phyloP scores from a whole-genome alignment of 2,329 filamentous ascomycete genomes.

The Colletotrichum coccodes region DNA sequence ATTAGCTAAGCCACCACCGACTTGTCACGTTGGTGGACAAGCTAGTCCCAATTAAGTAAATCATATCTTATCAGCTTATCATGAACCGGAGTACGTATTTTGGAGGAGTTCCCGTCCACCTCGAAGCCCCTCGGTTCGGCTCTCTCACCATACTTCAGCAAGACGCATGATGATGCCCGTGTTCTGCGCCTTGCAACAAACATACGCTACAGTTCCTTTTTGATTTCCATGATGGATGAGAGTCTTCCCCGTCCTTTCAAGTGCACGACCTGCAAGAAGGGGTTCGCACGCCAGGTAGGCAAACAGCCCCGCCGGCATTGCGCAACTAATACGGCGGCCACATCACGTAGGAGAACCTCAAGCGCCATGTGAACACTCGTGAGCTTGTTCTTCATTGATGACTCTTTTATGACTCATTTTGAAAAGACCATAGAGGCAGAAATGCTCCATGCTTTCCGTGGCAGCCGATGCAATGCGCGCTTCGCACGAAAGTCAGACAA shows the following conservation, averaged over 20 bases:
- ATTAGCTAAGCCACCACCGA: constrained; percentile 5
- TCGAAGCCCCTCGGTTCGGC: not conserved
- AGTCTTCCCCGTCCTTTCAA: constrained; percentile 20
- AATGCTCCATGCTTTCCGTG: constrained; percentile 17
- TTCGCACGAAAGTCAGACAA: constrained; percentile 8
- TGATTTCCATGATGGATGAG: not conserved
- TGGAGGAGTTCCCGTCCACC: not conserved
- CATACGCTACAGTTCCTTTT: not conserved
- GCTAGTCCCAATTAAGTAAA: not conserved
- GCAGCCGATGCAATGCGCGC: constrained; percentile 3
- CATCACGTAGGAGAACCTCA: constrained; percentile 18
- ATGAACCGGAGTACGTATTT: not conserved
- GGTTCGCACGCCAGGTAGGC: constrained; percentile 19
- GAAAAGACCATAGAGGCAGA: constrained; percentile 11
- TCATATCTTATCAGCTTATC: constrained; percentile 3
- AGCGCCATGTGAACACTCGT: constrained; percentile 26
- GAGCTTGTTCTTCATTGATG: not conserved
- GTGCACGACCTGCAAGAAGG: constrained; percentile 18
- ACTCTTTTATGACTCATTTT: not conserved
- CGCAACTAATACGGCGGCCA: not conserved
- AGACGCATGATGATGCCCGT: constrained; percentile 1
- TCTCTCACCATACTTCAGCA: constrained; percentile 2
- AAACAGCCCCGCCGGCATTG: not conserved
- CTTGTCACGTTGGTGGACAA: constrained; percentile 23
- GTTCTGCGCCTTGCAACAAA: constrained; percentile 9